Conservation (phyloP, 2,329 filamentous ascomycete species). For the Verticillium klebahnii region DNA sequence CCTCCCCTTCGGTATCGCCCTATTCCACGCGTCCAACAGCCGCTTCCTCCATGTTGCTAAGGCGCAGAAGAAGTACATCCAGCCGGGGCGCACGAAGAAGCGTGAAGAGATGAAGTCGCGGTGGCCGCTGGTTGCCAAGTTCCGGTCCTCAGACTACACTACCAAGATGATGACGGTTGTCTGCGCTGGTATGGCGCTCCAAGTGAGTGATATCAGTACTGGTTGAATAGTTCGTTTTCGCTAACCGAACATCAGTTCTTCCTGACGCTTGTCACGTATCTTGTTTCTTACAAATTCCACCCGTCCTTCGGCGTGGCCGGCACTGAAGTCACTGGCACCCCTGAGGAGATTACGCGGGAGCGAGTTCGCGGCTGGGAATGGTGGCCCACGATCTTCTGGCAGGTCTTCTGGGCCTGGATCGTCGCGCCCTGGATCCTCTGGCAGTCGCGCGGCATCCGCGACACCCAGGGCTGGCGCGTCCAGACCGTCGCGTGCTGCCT, state of each 20-base stretch:
- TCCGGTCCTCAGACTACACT: conserved; percentile 38
- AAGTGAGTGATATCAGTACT: conserved; percentile 36
- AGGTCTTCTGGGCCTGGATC: conserved; percentile 59
- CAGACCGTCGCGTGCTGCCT: conserved; percentile 54
- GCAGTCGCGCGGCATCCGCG: conserved; percentile 54
- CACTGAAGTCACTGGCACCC: conserved; percentile 54
- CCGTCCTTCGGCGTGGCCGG: conserved; percentile 54
- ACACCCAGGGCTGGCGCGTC: conserved; percentile 62
- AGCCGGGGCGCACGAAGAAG: conserved; percentile 8
- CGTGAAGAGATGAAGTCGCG: conserved; percentile 8
- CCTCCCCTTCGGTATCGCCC: conserved; percentile 59
- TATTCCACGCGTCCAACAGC: conserved; percentile 61
- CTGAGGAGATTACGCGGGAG: conserved; percentile 41
- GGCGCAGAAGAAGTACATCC: conserved; percentile 34
- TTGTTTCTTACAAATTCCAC: conserved; percentile 63
- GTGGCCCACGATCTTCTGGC: conserved; percentile 62
- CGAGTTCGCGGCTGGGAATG: conserved; percentile 60
- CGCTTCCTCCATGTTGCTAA: conserved; percentile 56
- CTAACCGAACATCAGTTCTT: conserved; percentile 38
- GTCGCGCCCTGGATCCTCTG: conserved; percentile 58
- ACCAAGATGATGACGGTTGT: conserved; percentile 46
- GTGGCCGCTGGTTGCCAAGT: conserved; percentile 27
- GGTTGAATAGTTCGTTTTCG: background rate
- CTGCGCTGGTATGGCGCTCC: conserved; percentile 47
- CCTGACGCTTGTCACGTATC: conserved; percentile 55